These are phyloP conservation scores for Plantago ovata DNA, from an alignment of 257 asterid genomes.

Conservation along the genomic window DNA sequence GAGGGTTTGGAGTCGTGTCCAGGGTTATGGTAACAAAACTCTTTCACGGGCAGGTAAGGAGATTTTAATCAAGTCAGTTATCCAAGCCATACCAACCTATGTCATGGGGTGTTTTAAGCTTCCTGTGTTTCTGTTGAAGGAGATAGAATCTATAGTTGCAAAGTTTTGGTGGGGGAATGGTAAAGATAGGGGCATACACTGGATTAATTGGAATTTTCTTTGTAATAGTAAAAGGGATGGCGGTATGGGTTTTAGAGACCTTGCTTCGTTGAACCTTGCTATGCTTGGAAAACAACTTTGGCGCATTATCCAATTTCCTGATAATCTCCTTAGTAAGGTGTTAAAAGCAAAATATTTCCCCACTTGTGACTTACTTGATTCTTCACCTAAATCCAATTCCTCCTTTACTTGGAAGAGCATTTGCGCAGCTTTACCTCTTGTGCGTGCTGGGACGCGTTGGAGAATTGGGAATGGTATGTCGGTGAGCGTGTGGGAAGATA, in stretches of 20 bases:
- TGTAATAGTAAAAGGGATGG: background rate
- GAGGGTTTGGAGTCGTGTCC: background rate
- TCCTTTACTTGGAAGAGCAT: background rate
- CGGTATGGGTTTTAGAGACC: background rate
- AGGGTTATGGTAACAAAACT: background rate
- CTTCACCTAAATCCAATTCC: background rate
- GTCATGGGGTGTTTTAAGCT: background rate
- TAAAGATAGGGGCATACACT: background rate
- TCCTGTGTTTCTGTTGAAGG: background rate
- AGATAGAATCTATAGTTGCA: background rate
- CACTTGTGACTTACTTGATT: background rate
- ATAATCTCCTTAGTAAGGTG: background rate
- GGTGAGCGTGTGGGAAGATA: background rate
- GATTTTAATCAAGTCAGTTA: background rate
- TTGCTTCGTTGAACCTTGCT: background rate
- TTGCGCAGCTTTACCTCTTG: background rate
- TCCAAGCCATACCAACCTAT: background rate
- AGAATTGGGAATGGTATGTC: background rate
- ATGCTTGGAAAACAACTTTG: background rate
- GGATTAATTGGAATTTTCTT: background rate
- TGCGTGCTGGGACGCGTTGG: background rate
- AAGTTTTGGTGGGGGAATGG: background rate
- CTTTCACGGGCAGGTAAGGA: background rate
- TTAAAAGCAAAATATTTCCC: background rate
- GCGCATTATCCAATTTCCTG: background rate